Base-by-base conservation (phyloP, 139 green algal species). In the Pseudopediastrum boryanum region DNA sequence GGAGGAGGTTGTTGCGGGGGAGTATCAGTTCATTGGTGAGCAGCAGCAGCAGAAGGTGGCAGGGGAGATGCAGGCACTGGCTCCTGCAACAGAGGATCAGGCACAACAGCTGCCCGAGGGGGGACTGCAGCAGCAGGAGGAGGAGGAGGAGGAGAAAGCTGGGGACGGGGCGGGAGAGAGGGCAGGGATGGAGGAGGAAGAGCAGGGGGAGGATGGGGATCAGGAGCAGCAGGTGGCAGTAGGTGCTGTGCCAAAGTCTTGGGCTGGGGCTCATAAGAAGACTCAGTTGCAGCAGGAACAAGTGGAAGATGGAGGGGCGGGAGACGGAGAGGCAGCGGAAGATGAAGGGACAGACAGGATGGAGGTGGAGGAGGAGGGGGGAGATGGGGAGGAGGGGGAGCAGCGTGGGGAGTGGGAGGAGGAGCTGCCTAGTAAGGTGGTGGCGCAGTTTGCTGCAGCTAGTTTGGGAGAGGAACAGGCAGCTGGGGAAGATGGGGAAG, bases 61-160 rank as follows among this genome's bases (percentile, higher is more conserved):
- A 10, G 86, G 88, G 2, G 74, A 77, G 25, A 85, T 70, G 31
- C 82, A 86, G 72, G 87, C 93, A 12, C 75, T 98, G 42, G 95
- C 90, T 0, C 73, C 90, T 3, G 95, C 95, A 2, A 99, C 95
- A 0, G 91, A 98, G 74, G 95, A 99, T 52, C 95, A 99, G 83
- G 91, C 89, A 69, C 48, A 75, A 52, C 35, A 72, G 59, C 73
- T 66, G 85, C 80, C 6, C 50, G 65, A 52, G 58, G 70, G 9
- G 64, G 16, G 23, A 35, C 71, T 35, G 83, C 35, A n/a, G 84
- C 81, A 61, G 78, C 67, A 80, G 27, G 62, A 75, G 12, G 71
- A 74, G 29, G 61, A 23, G n/a, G 71, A 71, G 38, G 59, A 64
- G 10, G 56, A 84, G 39, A 29, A 68, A 16, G 54, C 36, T 38